Base-by-base conservation (phyloP, 768 basidiomycete species). In the Xanthoconium stramineum region DNA sequence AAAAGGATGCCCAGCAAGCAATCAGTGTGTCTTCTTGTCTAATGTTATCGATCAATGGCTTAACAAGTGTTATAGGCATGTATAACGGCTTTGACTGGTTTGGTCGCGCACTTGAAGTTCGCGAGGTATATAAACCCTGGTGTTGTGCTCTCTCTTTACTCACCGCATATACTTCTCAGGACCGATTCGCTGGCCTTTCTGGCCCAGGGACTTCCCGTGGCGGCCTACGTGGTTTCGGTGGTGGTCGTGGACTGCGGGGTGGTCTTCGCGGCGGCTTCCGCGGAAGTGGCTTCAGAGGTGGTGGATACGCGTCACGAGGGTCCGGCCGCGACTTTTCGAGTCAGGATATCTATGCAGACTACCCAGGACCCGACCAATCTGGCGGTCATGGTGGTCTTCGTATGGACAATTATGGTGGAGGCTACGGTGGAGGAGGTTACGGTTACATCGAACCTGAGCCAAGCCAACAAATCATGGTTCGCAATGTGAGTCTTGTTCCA, bases 81-180 rank as follows among this genome's bases (percentile, higher is more conserved):
- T 98, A 95, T 71, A 89, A 97, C 56, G 95, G 95, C 32, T 97
- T 91, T 64, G 94, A 97, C 60, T 98, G 96, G 94, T 95, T 94
- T 70, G 95, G 95, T 8, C 89, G 91, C 46, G 84, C 87, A 9
- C 84, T 99, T 14, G 96, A 99, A 77, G 96, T 98, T 36, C 89
- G 95, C 61, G 93, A 97, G 83, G 93, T 91, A 70, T 59, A 78
- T 66, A 5, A 9, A 13, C 11, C 33, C 17, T 42, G 17, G 20
- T 2, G 4, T 20, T 6, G 6, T 29, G 50, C 56, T 20, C 0
- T 2, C 40, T 47, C 12, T 37, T 3, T 36, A 3, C 19, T 47
- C 17, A 54, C 57, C 15, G 4, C 17, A 39, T 49, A 48, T 24
- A 0, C n/a, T n/a, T 15, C 33, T 30, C 58, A 92, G 87, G 93